A percentile compares a stretch with the other conserved stretches of the same genome.
phyloP scores from a whole-genome alignment of 306 rosid genomes.

The Vigna angularis region DNA sequence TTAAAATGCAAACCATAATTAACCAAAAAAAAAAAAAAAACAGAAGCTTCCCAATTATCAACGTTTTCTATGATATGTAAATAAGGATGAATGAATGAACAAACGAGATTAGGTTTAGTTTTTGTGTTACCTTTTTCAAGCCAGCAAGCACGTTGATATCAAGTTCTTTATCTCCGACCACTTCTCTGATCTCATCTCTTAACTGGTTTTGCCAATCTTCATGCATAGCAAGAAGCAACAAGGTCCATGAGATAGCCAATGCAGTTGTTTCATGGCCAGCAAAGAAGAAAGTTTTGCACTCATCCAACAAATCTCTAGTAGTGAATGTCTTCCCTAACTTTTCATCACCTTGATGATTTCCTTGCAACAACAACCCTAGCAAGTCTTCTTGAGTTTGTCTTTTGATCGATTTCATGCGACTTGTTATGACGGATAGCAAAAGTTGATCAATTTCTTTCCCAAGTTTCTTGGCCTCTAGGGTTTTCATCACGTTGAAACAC shows the following conservation, averaged over 20 bases:
- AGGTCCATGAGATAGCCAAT: slow-evolving; percentile 83
- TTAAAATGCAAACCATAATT: neutral
- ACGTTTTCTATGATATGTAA: neutral
- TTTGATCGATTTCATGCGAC: slow-evolving; percentile 42
- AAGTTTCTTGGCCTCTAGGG: slow-evolving; percentile 62
- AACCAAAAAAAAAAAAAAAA: neutral
- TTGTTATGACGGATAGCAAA: slow-evolving; percentile 48
- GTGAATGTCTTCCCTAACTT: slow-evolving; percentile 47
- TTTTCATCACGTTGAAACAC: slow-evolving; percentile 53
- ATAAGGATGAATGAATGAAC: neutral
- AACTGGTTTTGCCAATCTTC: slow-evolving; percentile 72
- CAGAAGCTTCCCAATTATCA: neutral
- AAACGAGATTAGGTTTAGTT: neutral
- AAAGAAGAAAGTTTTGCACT: slow-evolving; percentile 90
- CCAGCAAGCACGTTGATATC: slow-evolving; percentile 59
- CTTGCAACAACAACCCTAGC: slow-evolving; percentile 64
- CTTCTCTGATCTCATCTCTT: slow-evolving; percentile 71
- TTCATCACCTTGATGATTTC: slow-evolving; percentile 45
- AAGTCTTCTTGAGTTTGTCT: slow-evolving; percentile 52
- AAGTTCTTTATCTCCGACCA: slow-evolving; percentile 56
- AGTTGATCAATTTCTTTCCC: slow-evolving; percentile 72
- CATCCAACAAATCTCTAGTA: slow-evolving; percentile 68
- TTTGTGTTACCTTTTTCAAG: slow-evolving; percentile 64
- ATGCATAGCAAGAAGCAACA: slow-evolving; percentile 70
- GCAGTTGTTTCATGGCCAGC: slow-evolving; percentile 97